Conservation (phyloP, 257 asterid species). For the Nicotiana attenuata region DNA sequence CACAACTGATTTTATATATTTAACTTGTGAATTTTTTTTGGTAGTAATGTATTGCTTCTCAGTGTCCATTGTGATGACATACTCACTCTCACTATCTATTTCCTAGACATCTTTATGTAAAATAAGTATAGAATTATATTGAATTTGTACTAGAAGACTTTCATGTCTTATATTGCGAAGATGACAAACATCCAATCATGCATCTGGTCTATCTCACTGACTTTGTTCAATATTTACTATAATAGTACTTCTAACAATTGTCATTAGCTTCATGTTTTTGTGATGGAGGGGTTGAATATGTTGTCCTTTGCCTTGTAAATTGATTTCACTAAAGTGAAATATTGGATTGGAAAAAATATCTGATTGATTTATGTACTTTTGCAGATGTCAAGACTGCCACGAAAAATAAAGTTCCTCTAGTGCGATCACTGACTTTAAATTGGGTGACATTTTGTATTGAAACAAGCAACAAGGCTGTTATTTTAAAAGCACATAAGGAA, state of each 20-base stretch:
- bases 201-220: background rate
- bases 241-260: background rate
- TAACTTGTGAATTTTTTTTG: background rate
- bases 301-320: background rate
- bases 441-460: conserved; percentile 98
- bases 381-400: conserved; percentile 92
- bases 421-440: conserved; percentile 80
- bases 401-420: conserved; percentile 97
- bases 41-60: background rate
- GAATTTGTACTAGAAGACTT: background rate
- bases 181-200: conserved; percentile 1
- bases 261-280: background rate
- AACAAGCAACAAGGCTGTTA: conserved; percentile 77
- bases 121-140: background rate
- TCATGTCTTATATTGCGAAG: background rate
- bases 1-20: background rate
- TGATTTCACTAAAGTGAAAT: background rate
- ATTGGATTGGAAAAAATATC: background rate
- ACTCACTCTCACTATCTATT: background rate
- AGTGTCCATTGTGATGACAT: background rate
- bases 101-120: background rate
- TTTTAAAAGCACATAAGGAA: conserved; percentile 92
- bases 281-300: background rate
- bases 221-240: conserved; percentile 1
- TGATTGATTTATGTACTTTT: conserved; percentile 11